These are phyloP conservation scores for Wickerhamomyces subpelliculosus DNA, from an alignment of 805 yeast species.

Conservation along the genomic window DNA sequence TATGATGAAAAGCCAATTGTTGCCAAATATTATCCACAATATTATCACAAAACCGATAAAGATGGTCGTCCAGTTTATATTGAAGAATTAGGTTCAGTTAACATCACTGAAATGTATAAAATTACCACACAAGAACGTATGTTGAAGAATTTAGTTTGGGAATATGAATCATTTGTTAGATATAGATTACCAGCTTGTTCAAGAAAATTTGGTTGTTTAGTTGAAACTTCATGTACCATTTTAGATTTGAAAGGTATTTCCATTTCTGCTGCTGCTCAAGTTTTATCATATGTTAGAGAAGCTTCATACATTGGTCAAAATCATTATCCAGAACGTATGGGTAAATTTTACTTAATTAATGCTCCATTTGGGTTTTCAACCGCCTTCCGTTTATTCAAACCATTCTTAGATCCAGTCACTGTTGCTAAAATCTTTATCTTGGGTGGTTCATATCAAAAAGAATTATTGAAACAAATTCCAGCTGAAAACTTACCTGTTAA, in stretches of 20 bases:
- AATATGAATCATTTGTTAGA: constrained; percentile 83
- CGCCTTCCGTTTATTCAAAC: constrained; percentile 85
- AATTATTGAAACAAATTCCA: constrained; percentile 87
- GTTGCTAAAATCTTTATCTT: constrained; percentile 89
- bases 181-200: constrained; percentile 93
- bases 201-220: constrained; percentile 65
- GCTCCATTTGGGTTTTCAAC: constrained; percentile 97
- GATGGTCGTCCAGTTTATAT: constrained; percentile 96
- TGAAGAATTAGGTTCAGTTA: constrained; percentile 90
- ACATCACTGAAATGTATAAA: constrained; percentile 84
- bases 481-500: constrained; percentile 84
- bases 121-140: constrained; percentile 93
- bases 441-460: constrained; percentile 72
- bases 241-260: constrained; percentile 94
- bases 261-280: constrained; percentile 75
- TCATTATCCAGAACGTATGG: constrained; percentile 99
- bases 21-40: constrained; percentile 89
- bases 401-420: constrained; percentile 95
- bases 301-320: constrained; percentile 94
- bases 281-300: constrained; percentile 81
- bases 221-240: constrained; percentile 95
- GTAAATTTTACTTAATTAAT: constrained; percentile 89
- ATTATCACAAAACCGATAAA: constrained; percentile 92
- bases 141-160: constrained; percentile 95
- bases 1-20: constrained; percentile 91